These are phyloP conservation scores for Blastocystis sp. DNA, from an alignment of 352 stramenopile genomes.

Conservation along the genomic window DNA sequence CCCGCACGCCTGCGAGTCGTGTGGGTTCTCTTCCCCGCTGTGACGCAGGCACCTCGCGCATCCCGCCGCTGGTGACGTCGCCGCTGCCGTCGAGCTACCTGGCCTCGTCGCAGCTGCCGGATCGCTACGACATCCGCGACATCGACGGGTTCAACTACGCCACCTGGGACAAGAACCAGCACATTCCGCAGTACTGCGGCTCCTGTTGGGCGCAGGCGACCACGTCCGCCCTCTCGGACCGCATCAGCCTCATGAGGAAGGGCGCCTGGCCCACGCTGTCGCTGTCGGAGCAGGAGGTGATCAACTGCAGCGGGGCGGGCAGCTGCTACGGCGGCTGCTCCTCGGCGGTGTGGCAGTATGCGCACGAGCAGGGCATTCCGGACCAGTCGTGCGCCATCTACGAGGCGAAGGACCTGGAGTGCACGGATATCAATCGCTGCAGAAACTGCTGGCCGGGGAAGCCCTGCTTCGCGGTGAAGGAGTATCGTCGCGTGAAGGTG, in stretches of 20 bases:
- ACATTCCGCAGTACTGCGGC: constrained; percentile 83
- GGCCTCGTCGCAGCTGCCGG: constrained; percentile 71
- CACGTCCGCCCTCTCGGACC: constrained; percentile 47
- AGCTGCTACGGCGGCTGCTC: constrained; percentile 80
- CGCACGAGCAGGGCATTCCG: constrained; percentile 77
- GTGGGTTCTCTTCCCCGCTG: too few relatives aligned
- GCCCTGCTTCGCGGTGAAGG: constrained; percentile 70
- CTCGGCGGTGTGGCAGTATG: constrained; percentile 74
- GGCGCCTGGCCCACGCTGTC: constrained; percentile 66
- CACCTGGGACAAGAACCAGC: constrained; percentile 94
- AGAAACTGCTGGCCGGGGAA: constrained; percentile 57
- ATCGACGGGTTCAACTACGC: constrained; percentile 82
- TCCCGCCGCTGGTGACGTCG: constrained; percentile 54
- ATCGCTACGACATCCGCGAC: constrained; percentile 73
- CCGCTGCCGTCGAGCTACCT: constrained; percentile 70
- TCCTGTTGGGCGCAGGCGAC: constrained; percentile 74
- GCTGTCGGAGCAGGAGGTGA: constrained; percentile 71
- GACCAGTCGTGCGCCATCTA: constrained; percentile 87
- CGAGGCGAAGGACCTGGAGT: constrained; percentile 74
- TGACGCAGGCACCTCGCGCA: too few relatives aligned
- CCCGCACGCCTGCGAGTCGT: neutral
- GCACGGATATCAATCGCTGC: constrained; percentile 70
- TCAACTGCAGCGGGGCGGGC: constrained; percentile 73
- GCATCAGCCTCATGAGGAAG: constrained; percentile 60
- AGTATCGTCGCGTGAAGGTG: constrained; percentile 76